phyloP scores from a whole-genome alignment of 2,329 filamentous ascomycete genomes.

The Triangularia verruculosa region DNA sequence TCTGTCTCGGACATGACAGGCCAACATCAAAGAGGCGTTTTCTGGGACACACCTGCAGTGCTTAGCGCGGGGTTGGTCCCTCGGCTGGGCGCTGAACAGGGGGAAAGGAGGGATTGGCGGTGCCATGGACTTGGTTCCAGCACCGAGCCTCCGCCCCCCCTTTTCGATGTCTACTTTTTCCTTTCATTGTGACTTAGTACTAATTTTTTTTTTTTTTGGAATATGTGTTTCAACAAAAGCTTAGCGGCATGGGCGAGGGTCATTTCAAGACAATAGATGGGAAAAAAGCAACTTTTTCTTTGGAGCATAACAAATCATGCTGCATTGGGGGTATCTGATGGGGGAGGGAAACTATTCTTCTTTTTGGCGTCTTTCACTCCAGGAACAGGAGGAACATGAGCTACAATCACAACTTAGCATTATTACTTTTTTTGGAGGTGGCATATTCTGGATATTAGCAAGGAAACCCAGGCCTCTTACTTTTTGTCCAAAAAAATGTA shows the following conservation, averaged over 20 bases:
- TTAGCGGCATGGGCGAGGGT: not conserved
- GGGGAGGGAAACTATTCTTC: not conserved
- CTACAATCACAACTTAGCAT: not conserved
- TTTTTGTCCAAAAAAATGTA: not conserved
- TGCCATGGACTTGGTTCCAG: not conserved
- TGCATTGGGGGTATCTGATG: too few relatives aligned
- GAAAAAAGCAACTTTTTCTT: constrained; percentile 7
- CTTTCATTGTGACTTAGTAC: constrained; percentile 1
- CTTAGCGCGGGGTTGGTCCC: not conserved
- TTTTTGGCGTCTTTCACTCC: not conserved
- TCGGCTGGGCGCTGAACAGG: not conserved
- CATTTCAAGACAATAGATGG: constrained; percentile 2
- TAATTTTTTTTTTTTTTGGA: constrained; percentile 6
- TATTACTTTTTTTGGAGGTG: not conserved
- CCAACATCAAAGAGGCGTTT: not conserved
- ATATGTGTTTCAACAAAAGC: constrained; percentile 5
- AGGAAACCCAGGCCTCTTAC: constrained; percentile 1
- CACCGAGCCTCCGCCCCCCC: not conserved
- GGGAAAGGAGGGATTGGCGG: not conserved
- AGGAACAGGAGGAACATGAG: not conserved
- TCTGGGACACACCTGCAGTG: not conserved
- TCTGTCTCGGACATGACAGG: constrained; percentile 5
- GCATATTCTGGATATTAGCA: not conserved
- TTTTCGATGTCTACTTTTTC: not conserved
- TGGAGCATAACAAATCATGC: not conserved